These are phyloP conservation scores for Rubus parviflorus DNA, from an alignment of 306 rosid species.

Conservation along the genomic window DNA sequence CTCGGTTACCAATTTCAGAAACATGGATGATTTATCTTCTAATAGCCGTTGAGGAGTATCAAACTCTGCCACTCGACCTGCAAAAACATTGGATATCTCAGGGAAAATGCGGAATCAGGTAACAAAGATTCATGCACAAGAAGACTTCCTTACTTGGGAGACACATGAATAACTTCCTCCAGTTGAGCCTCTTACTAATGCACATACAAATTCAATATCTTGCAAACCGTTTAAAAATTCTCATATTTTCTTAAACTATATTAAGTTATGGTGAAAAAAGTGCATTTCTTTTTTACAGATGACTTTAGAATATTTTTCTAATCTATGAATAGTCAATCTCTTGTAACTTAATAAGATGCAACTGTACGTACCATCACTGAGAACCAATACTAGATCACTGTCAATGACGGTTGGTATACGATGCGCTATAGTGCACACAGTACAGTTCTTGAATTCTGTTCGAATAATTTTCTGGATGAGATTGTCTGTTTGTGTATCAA, in stretches of 20 bases:
- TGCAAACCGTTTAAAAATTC: background rate
- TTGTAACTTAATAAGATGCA: background rate
- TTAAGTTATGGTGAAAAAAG: background rate
- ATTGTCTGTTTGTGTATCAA: constrained; percentile 88
- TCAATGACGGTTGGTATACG: constrained; percentile 95
- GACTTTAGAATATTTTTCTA: background rate
- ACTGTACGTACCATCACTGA: constrained; percentile 75
- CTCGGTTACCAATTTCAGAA: constrained; percentile 77
- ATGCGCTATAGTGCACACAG: constrained; percentile 90
- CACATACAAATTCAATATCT: background rate
- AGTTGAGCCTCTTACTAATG: background rate
- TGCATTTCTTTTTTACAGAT: background rate
- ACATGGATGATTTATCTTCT: constrained; percentile 90
- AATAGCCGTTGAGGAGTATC: constrained; percentile 70
- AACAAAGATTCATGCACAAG: background rate
- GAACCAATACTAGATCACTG: constrained; percentile 81
- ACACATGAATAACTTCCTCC: background rate
- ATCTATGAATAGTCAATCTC: background rate
- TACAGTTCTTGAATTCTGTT: constrained; percentile 75
- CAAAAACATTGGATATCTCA: constrained; percentile 29
- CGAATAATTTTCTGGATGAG: constrained; percentile 86
- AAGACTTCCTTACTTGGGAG: background rate
- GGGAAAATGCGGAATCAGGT: background rate
- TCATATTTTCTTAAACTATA: background rate
- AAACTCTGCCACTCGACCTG: constrained; percentile 87